Base-by-base conservation (phyloP, 495 filamentous ascomycete genomes). In the Aspergillus wentii region DNA sequence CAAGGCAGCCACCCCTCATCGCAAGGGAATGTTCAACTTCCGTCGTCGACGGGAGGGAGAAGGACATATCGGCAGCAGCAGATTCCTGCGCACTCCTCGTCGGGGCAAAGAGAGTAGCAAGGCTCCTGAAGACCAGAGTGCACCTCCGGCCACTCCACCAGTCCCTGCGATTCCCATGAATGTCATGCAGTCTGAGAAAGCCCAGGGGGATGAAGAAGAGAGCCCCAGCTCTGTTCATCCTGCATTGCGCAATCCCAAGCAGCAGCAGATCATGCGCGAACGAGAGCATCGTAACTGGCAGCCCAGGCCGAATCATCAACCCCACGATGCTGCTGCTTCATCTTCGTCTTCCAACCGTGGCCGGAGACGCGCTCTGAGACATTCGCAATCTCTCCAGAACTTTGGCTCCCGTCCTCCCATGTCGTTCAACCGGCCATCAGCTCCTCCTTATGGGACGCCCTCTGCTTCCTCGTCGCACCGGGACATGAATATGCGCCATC, bases 201-300 rank as follows among this genome's bases (percentile, higher is more conserved):
- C 4, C 26, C 26, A 29, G 10, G 10, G 10, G 10, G 26, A 14
- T 7, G 37, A 21, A 21, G 35, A 46, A 13, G 11, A 34, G 1
- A 46, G 41, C 27, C 52, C 52, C 4, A 54, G 42, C 28, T 22
- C 34, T 3, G 34, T 61, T 9, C 57, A 61, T 25, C 54, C 57
- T 0, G 44, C 47, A 1, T 29, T 55, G 18, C 38, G 44, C 26
- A 49, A 27, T 21, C 15, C 42, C 1, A 21, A 27, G 8, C 52
- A 56, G 39, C 38, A 26, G 5, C 33, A 42, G 26, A 34, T 44
- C 22, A 47, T 56, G 42, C 35, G 17, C 7, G 42, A 51, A n/a
- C 52, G 48, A 8, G 51, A 50, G 25, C 28, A 38, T 16, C 34
- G 28, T 20, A n/a, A n/a, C n/a, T n/a, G n/a, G n/a, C n/a, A n/a